Evolutionary conservation across 2,329 filamentous ascomycete species (phyloP).

Genomic region (Penicillium thymicola): DNA sequence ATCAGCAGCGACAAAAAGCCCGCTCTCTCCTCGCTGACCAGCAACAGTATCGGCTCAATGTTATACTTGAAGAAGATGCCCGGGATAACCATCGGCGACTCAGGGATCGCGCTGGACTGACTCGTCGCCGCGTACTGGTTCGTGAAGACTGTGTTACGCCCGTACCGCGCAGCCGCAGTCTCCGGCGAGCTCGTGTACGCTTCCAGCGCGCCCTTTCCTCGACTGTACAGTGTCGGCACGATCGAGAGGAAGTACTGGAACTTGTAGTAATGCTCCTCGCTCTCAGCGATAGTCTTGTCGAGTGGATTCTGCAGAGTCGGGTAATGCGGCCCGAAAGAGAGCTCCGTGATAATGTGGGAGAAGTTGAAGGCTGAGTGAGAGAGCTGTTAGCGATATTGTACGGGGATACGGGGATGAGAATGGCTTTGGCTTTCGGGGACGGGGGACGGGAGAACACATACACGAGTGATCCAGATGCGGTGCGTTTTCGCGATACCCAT

Average conservation of each 20-base stretch:
- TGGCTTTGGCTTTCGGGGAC: too few relatives aligned
- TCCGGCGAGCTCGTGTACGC: constrained; percentile 38
- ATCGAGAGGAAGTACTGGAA: constrained; percentile 97
- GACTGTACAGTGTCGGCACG: constrained; percentile 88
- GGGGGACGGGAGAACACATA: constrained; percentile 46
- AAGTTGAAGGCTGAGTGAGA: constrained; percentile 78
- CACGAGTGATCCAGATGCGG: constrained; percentile 76
- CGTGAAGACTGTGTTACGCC: constrained; percentile 62
- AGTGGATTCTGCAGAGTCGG: constrained; percentile 90
- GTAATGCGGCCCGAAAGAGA: constrained; percentile 97
- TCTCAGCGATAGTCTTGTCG: constrained; percentile 79
- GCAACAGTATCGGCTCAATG: constrained; percentile 89
- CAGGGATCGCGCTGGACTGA: constrained; percentile 64
- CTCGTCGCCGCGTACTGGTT: constrained; percentile 98
- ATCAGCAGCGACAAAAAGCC: constrained; percentile 72
- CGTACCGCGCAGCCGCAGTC: constrained; percentile 30
- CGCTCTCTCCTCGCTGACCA: constrained; percentile 76
- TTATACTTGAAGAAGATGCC: constrained; percentile 99
- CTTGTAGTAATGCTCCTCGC: constrained; percentile 79
- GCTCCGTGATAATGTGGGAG: constrained; percentile 90
- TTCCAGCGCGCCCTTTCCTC: constrained; percentile 46
- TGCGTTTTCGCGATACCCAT: constrained; percentile 84
- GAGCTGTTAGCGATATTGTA: neutral
- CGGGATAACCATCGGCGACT: constrained; percentile 63
- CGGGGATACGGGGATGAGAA: neutral